A percentile compares a stretch with the other conserved stretches of the same genome.
Conservation (phyloP, 2,329 filamentous ascomycete species). For the Capronia americana region DNA sequence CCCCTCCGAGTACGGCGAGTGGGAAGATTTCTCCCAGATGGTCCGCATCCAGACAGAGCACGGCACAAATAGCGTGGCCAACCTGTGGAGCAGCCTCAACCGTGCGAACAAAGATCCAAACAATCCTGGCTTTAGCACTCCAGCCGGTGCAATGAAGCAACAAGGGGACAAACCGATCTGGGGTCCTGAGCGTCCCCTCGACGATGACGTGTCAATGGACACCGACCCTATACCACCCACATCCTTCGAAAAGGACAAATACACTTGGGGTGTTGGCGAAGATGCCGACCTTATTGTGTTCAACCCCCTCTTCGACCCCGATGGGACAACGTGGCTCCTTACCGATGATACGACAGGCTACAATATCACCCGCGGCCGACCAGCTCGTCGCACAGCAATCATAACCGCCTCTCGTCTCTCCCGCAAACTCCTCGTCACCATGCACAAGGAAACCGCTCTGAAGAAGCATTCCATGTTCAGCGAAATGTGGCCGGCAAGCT, state of each 20-base stretch:
- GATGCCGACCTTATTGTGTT: constrained; percentile 91
- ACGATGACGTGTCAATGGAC: constrained; percentile 72
- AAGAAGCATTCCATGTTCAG: constrained; percentile 90
- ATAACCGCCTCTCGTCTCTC: constrained; percentile 88
- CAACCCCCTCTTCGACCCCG: constrained; percentile 89
- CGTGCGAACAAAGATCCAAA: constrained; percentile 40
- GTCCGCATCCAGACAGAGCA: constrained; percentile 76
- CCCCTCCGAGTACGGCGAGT: constrained; percentile 75
- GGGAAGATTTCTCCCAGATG: constrained; percentile 81
- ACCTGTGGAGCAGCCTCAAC: constrained; percentile 66
- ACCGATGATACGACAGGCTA: constrained; percentile 84
- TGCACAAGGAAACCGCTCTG: constrained; percentile 88
- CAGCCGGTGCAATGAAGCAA: constrained; percentile 40
- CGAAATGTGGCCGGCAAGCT: constrained; percentile 93
- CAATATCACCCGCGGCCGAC: constrained; percentile 67
- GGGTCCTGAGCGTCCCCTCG: constrained; percentile 77
- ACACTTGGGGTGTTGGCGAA: constrained; percentile 86
- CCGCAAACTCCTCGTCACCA: constrained; percentile 76
- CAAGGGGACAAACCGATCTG: constrained; percentile 72
- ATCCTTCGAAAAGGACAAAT: constrained; percentile 77
- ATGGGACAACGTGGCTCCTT: constrained; percentile 83
- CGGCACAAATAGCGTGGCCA: constrained; percentile 69
- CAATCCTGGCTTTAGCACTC: constrained; percentile 16
- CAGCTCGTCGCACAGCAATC: constrained; percentile 81
- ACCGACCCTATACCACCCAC: constrained; percentile 76